Evolutionary conservation across 176 grass and related monocot species (phyloP), one percentile per base, ranked within the genome.

Genomic region (Alopecurus myosuroides): DNA sequence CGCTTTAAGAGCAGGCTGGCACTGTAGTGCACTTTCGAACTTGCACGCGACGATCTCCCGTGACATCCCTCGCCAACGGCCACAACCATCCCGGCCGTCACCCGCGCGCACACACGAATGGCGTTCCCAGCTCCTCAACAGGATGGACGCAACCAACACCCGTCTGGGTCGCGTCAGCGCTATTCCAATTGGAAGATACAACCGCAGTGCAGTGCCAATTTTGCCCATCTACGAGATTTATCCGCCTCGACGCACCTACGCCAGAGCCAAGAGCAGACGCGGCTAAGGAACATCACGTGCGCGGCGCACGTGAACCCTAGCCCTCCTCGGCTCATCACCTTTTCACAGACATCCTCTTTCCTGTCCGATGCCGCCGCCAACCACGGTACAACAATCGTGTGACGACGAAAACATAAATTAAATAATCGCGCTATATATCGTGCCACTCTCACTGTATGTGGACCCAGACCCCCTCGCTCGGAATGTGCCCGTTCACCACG

Each of bases 391-490:
- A 41, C 25, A 26, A 74, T 30, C 40, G 9, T 49, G n/a, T 23
- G 30, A 14, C 39, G 51, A 77, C 4, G 77, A 44, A 20, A 66
- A 87, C 6, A 36, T 15, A n/a, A 77, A 82, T 31, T 11, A 52
- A 84, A 40, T 53, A 82, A 36, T 57, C 65, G 39, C 7, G 40
- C 42, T 85, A 67, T 77, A 69, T 20, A 26, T 3, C 41, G 29
- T 46, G 41, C 69, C 18, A 2, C 33, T 39, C 4, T 89, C 72
- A 91, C 78, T 90, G 73, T 88, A 94, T 84, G 50, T 92, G 91
- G 78, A 77, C 85, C 94, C 94, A 97, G 4, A 97, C 76, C 15
- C 94, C 94, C 49, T 88, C 64, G 72, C 94, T 97, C 9, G 94
- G 91, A 39, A 97, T 69, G 84, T 86, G 81, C 40, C 82, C 82